A percentile compares a stretch with the other conserved stretches of the same genome.
Evolutionary conservation across 495 filamentous ascomycete species (phyloP).

Genomic region (Hyaloscypha bicolor): DNA sequence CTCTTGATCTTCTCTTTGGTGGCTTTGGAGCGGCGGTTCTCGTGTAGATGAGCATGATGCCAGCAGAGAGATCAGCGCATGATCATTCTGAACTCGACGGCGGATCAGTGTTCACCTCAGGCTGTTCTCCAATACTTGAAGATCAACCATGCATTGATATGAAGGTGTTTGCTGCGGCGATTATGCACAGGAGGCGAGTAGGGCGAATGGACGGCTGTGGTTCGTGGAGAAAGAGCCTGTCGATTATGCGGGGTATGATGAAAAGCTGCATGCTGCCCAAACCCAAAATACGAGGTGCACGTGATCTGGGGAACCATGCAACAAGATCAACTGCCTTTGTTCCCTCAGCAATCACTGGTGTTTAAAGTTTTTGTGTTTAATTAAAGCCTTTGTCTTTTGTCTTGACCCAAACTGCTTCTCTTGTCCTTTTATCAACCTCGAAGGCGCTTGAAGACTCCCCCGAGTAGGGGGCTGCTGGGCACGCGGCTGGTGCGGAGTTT

Average conservation of each 20-base stretch:
- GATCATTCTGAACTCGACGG: not conserved
- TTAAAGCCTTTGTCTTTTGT: too few species aligned
- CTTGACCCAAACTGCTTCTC: too few species aligned
- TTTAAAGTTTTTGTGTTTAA: not conserved
- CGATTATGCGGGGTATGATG: slow-evolving; percentile 6
- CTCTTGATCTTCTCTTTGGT: slow-evolving; percentile 62
- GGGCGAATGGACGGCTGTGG: not conserved
- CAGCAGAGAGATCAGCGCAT: not conserved
- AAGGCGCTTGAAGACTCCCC: too few species aligned
- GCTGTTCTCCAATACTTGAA: not conserved
- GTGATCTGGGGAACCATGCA: not conserved
- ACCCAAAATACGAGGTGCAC: slow-evolving; percentile 4
- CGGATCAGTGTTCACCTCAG: not conserved
- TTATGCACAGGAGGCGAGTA: not conserved
- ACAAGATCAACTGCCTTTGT: not conserved
- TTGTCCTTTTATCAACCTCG: too few species aligned
- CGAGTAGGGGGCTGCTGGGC: too few species aligned
- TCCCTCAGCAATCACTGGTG: not conserved
- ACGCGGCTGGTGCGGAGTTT: too few species aligned
- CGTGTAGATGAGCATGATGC: slow-evolving; percentile 61
- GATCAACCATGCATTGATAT: not conserved
- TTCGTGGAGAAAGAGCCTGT: not conserved
- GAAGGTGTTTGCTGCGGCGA: not conserved
- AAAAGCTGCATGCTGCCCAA: not conserved
- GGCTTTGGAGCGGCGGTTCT: slow-evolving; percentile 57